Conservation (phyloP, 176 grass and related monocot species). For the Dendrocalamus sinicus region DNA sequence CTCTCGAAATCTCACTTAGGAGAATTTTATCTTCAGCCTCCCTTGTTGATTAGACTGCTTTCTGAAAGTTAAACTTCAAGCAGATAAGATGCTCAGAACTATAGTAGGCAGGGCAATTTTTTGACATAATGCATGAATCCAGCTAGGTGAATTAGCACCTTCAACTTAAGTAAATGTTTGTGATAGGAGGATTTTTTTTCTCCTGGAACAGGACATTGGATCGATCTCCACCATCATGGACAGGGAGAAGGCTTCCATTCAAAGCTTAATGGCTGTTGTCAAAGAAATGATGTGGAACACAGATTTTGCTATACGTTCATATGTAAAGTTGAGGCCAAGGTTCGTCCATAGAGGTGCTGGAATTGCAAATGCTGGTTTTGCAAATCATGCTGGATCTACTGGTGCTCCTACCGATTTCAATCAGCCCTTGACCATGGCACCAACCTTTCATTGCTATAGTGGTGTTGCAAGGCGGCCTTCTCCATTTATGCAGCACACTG, state of each 20-base stretch:
- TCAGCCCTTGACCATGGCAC: slow-evolving; percentile 42
- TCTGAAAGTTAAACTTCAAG: background rate
- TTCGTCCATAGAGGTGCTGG: slow-evolving; percentile 52
- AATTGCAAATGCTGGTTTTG: slow-evolving; percentile 44
- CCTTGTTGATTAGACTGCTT: background rate
- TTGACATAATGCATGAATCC: slow-evolving; percentile 24
- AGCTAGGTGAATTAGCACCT: slow-evolving; percentile 7
- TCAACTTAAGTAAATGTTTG: slow-evolving; percentile 25
- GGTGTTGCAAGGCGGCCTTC: slow-evolving; percentile 67
- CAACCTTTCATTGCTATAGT: slow-evolving; percentile 56
- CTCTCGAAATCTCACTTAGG: background rate
- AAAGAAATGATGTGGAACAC: slow-evolving; percentile 61
- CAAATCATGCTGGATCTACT: slow-evolving; percentile 25
- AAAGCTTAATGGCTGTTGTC: slow-evolving; percentile 51
- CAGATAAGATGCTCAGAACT: slow-evolving; percentile 1
- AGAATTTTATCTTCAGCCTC: slow-evolving; percentile 21
- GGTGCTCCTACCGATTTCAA: slow-evolving; percentile 34
- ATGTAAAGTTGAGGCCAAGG: slow-evolving; percentile 54
- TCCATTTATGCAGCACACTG: slow-evolving; percentile 60
- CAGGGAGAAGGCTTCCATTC: slow-evolving; percentile 61
- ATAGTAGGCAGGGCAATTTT: background rate
- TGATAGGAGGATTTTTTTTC: slow-evolving; percentile 25
- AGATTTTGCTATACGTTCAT: slow-evolving; percentile 68
- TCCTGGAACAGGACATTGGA: slow-evolving; percentile 58
- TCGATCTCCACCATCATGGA: slow-evolving; percentile 60